A percentile compares a stretch with the other conserved stretches of the same genome.
phyloP scores from a whole-genome alignment of 148 eudicot genomes.

The Vaccinium vitisidaea region DNA sequence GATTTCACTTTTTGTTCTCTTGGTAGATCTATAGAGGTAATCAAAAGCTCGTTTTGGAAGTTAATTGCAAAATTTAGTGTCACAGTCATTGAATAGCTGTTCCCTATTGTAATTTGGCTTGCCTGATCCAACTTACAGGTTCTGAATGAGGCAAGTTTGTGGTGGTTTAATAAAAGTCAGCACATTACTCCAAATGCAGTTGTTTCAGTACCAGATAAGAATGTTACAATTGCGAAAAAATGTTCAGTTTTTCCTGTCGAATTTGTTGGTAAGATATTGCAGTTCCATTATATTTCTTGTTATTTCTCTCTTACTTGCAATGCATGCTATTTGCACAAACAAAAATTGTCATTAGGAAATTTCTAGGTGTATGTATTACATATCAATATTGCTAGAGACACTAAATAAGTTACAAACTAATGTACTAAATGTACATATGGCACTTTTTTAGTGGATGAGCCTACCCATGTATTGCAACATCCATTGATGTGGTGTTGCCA shows the following conservation, averaged over 20 bases:
- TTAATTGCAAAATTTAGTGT: background rate
- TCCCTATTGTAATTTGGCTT: background rate
- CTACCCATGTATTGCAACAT: too few species aligned
- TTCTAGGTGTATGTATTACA: too few species aligned
- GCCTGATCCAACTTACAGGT: slow-evolving; percentile 48
- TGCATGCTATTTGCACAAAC: background rate
- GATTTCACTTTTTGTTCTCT: background rate
- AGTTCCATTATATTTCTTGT: background rate
- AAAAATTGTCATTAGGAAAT: background rate
- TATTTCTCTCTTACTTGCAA: background rate
- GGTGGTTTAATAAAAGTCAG: slow-evolving; percentile 91
- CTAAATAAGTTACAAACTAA: too few species aligned
- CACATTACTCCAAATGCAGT: slow-evolving; percentile 86
- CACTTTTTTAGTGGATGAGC: too few species aligned
- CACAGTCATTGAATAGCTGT: background rate
- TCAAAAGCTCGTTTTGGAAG: background rate
- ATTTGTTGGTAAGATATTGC: slow-evolving; percentile 75
- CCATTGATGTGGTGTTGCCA: too few species aligned
- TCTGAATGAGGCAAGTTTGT: slow-evolving; percentile 87
- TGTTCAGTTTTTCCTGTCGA: slow-evolving; percentile 95
- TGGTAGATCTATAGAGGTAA: background rate
- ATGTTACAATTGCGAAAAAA: slow-evolving; percentile 92
- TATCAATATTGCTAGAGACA: too few species aligned
- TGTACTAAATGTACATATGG: too few species aligned
- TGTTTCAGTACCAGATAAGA: slow-evolving; percentile 73